Conservation (phyloP, 257 asterid species). For the Solanum raphanifolium region DNA sequence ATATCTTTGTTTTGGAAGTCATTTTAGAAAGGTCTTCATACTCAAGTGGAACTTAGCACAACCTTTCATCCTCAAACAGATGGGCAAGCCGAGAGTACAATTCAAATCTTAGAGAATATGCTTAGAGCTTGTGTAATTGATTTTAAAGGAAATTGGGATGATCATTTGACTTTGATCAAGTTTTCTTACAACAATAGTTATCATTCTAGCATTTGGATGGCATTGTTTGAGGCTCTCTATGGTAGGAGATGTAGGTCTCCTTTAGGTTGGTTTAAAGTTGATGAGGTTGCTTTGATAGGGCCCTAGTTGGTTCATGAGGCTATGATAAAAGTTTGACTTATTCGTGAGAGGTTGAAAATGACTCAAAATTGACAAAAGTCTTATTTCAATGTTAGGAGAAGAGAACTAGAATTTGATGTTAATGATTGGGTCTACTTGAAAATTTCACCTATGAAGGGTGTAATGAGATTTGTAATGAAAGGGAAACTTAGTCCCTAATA, state of each 20-base stretch:
- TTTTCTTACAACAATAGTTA: too few relatives aligned
- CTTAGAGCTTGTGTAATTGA: neutral
- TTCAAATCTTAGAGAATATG: neutral
- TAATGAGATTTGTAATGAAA: neutral
- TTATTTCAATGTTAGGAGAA: neutral
- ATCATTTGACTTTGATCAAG: neutral
- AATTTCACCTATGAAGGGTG: neutral
- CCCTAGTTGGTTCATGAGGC: neutral
- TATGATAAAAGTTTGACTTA: neutral
- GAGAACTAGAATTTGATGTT: neutral
- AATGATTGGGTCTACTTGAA: neutral
- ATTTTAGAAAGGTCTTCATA: neutral
- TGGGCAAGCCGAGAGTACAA: neutral
- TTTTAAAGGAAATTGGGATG: neutral
- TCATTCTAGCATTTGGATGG: neutral
- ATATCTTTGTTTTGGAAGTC: neutral
- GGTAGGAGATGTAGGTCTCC: neutral
- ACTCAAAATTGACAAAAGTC: neutral
- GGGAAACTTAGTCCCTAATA: neutral
- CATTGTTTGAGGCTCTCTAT: neutral
- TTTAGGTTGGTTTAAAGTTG: neutral
- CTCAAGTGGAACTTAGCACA: neutral
- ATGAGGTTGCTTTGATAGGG: neutral
- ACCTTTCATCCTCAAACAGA: neutral
- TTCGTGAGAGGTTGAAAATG: neutral